Evolutionary conservation across 2,329 filamentous ascomycete genomes (phyloP), one percentile per base, ranked within the genome.

Genomic region (Orbilia blumenaviensis): DNA sequence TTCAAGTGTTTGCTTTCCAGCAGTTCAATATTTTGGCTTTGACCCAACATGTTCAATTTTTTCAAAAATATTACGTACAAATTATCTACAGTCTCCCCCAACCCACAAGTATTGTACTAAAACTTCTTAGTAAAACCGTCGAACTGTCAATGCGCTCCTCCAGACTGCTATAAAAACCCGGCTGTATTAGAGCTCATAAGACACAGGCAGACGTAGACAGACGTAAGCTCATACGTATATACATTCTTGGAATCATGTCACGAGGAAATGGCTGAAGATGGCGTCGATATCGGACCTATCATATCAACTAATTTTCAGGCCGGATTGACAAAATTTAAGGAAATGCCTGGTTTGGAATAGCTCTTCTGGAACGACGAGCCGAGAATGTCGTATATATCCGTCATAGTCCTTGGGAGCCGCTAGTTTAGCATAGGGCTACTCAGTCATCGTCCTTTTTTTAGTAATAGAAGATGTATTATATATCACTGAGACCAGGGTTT

Each of bases 201-300:
- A 12, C 7, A 16, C 27, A 54, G 48, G 48, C 27, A 54, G 48
- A 34, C n/a, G 27, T 34, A 54, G 27, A 32, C 14, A 29, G 25
- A 32, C 48, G 48, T 54, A 54, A 54, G 48, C 48, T 54, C 48
- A 54, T 54, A 54, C 48, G 48, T 54, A 54, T 54, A 16, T 54
- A 32, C 48, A 10, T 34, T 27, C 12, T 34, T 5, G 16, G 34
- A 21, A 6, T 27, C 12, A 9, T 18, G 46, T 50, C 46, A 50
- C 46, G 46, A 50, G 46, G 25, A 46, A 14, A 21, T 6, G 42
- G 42, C 42, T 46, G 42, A 23, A 46, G 7, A 50, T 50, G 46
- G 46, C 46, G 46, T 50, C 25, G 46, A 50, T 2, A 14, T 9
- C 23, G 25, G 23, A n/a, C 46, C 46, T 50, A 50, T 50, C 25